Evolutionary conservation across 306 rosid genomes (phyloP), one percentile per base, ranked within the genome.

Genomic region (Elaeagnus macrophylla): DNA sequence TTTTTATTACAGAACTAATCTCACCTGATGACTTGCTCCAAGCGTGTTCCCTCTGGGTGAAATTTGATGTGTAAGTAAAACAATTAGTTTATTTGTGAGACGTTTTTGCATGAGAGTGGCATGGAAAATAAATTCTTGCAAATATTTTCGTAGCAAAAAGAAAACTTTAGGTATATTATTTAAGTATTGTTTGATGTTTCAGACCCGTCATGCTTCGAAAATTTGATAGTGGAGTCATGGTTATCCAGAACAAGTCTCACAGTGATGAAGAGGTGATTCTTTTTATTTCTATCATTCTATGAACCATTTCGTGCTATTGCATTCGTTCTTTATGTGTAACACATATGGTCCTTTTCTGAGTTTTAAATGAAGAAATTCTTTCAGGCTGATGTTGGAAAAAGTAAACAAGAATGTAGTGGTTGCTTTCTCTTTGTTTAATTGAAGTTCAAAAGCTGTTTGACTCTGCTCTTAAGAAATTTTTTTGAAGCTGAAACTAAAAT

Each of bases 201-300:
- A 91, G 96, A 61, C 83, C 83, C 44, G 83, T 87, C 43, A 72
- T 86, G 85, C 79, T 91, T 45, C 86, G 97, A 38, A 86, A 84
- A 77, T 91, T 91, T 75, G 97, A 87, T 77, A 91, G 97, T 39
- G 97, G 97, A 51, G 97, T 86, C 75, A 86, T 83, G 96, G 96
- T 91, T 66, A 82, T 91, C 78, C 94, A 80, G 73, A 91, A 77
- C 48, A 91, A 91, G 81, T 82, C 93, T 57, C 91, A 84, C 37
- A 91, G 97, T 65, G 97, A 91, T 53, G 81, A 82, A 62, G 89
- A 84, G 96, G 97, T 84, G 66, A 60, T 54, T n/a, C 45, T 16
- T 54, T 18, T 35, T 57, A 12, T 35, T 40, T 41, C 43, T 55
- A 44, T 16, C 15, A 36, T 38, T 41, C 43, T 55, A 44, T 16